Conservation (phyloP, 2,329 filamentous ascomycete genomes). For the Trichoderma harzianum region DNA sequence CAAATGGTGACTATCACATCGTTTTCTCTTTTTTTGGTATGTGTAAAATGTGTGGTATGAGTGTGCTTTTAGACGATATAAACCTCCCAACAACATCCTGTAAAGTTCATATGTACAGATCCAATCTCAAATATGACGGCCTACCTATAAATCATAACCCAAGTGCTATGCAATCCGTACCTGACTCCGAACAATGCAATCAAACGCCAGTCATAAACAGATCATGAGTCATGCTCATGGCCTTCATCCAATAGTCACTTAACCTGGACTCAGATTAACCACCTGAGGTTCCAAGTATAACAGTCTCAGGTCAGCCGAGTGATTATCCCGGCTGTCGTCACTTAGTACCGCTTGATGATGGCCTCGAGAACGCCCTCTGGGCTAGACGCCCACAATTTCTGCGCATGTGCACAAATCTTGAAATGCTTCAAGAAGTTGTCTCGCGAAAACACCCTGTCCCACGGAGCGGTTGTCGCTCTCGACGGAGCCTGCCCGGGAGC, state of each 20-base stretch:
- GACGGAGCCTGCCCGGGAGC: neutral
- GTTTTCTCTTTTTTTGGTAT: neutral
- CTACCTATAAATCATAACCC: neutral
- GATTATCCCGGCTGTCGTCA: neutral
- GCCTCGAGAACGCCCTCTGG: neutral
- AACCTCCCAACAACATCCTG: neutral
- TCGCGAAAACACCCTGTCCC: slow-evolving; percentile 7
- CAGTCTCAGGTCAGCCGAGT: no score
- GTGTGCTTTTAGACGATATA: neutral
- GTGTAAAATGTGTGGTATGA: no score
- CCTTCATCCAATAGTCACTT: neutral
- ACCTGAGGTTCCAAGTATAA: neutral
- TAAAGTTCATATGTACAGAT: neutral
- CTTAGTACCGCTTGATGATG: neutral
- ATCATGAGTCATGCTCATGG: neutral
- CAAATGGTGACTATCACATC: neutral
- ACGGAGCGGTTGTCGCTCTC: neutral
- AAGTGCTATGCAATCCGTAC: neutral
- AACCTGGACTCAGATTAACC: neutral
- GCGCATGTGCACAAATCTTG: neutral
- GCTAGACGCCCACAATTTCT: slow-evolving; percentile 9
- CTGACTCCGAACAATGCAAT: neutral
- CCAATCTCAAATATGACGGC: neutral
- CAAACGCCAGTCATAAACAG: neutral
- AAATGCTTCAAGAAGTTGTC: slow-evolving; percentile 15